A percentile compares a stretch with the other conserved stretches of the same genome.
These are phyloP conservation scores for Rhizophora apiculata DNA, from an alignment of 345 rosid species.

Conservation along the genomic window DNA sequence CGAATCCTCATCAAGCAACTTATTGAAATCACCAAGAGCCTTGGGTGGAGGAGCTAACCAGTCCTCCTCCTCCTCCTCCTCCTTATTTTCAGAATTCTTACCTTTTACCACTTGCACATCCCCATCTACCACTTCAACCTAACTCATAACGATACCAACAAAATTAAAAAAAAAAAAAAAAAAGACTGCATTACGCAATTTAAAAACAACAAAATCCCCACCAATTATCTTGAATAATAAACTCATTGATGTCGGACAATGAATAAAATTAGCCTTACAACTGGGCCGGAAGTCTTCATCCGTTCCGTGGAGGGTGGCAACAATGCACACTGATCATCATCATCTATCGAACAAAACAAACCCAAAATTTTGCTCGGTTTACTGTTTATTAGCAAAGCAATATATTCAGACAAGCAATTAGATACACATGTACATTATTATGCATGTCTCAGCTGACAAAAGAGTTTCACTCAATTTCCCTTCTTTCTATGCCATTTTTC, in stretches of 20 bases:
- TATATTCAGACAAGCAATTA: background rate
- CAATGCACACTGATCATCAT: slow-evolving; percentile 12
- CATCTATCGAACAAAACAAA: slow-evolving; percentile 24
- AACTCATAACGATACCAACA: background rate
- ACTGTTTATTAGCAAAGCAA: background rate
- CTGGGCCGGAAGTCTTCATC: slow-evolving; percentile 16
- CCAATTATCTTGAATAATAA: background rate
- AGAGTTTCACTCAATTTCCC: no score
- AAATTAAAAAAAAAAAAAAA: background rate
- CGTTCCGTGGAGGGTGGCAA: slow-evolving; percentile 16
- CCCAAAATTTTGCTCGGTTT: background rate
- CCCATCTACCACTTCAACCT: slow-evolving; percentile 34
- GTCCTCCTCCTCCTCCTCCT: slow-evolving; percentile 41
- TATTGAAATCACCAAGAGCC: slow-evolving; percentile 22
- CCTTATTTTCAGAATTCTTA: slow-evolving; percentile 19
- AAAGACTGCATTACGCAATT: background rate
- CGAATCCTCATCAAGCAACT: slow-evolving; percentile 45
- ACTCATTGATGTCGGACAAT: background rate
- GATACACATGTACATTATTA: no score
- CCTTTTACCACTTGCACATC: slow-evolving; percentile 35
- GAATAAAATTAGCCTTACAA: slow-evolving; percentile 18
- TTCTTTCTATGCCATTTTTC: background rate
- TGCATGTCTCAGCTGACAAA: no score
- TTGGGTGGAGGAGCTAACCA: slow-evolving; percentile 73
- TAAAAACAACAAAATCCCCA: background rate